Conservation (phyloP, 2,329 filamentous ascomycete species). For the Metarhizium brunneum region DNA sequence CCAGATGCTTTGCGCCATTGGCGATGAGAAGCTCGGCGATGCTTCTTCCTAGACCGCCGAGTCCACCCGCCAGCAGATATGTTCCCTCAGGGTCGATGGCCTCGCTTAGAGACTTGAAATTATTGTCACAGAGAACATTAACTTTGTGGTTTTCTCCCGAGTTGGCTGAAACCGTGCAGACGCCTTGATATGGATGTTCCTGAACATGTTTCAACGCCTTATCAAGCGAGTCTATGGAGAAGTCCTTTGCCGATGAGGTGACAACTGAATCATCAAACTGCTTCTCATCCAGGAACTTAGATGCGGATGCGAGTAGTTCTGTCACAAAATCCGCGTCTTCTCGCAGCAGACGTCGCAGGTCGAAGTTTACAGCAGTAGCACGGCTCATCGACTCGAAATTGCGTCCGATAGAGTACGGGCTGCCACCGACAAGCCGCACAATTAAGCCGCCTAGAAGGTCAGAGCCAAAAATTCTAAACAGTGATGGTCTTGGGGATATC, state of each 20-base stretch:
- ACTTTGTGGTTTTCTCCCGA: constrained; percentile 10
- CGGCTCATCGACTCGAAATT: constrained; percentile 2
- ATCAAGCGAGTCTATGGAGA: constrained; percentile 14
- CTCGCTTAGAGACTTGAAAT: constrained; percentile 17
- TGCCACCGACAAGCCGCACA: constrained; percentile 20
- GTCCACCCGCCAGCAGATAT: constrained; percentile 47
- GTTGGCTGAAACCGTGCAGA: constrained; percentile 10
- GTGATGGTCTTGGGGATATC: not conserved
- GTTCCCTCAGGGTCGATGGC: constrained; percentile 28
- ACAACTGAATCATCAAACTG: not conserved
- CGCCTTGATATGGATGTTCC: constrained; percentile 16
- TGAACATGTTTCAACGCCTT: constrained; percentile 19
- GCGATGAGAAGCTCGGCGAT: constrained; percentile 40
- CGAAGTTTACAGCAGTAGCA: constrained; percentile 22
- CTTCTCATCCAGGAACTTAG: constrained; percentile 3
- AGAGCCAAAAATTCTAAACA: not conserved
- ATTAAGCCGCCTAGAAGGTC: constrained; percentile 20
- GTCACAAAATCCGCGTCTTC: constrained; percentile 23
- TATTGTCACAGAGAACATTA: constrained; percentile 12
- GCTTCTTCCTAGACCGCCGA: constrained; percentile 46
- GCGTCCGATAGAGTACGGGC: constrained; percentile 8
- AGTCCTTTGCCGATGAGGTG: not conserved
- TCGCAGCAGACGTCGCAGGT: constrained; percentile 21
- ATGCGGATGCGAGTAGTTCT: constrained; percentile 16
- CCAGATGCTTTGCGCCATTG: constrained; percentile 41